Base-by-base conservation (phyloP, 2,329 filamentous ascomycete genomes). In the Metarhizium brunneum region DNA sequence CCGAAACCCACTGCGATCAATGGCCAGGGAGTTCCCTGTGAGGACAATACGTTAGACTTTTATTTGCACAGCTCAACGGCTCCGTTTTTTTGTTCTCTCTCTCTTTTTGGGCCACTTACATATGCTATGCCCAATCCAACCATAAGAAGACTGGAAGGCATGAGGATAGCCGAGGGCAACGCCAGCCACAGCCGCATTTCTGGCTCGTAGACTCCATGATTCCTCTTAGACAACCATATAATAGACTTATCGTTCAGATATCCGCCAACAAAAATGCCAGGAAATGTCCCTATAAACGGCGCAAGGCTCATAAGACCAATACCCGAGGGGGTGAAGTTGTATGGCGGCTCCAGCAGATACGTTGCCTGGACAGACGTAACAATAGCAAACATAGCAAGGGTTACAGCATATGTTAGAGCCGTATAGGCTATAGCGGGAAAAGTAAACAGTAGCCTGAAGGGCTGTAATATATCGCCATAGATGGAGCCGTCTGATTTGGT, bases 141-240 rank as follows among this genome's bases (percentile, higher is more conserved):
- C 66, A 73, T 69, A 2, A 71, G 62, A 2, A 71, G 35, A 0
- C 72, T 71, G 0, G 63, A 66, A 6, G 66, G 61, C 51, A 67
- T 61, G 0, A 65, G 47, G 3, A 73, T 18, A 0, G 66, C 65
- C 1, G 66, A 64, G 3, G 64, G 56, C 6, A 65, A 52, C 0
- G 62, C 56, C 13, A 60, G 58, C 47, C 63, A 74, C 6, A 76
- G 58, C 2, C 73, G 66, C 67, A 74, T 75, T 53, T 76, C 73
- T 0, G 73, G 71, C 58, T 76, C 73, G 51, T 71, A 74, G 13
- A 71, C 66, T 6, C 72, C 72, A 2, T 65, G 64, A 6, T 74
- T 73, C 1, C 67, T 62, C 18, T 62, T 64, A 0, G 73, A 63
- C 13, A 73, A 64, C 52, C 64, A 65, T 7, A 73, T 38, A 38